Evolutionary conservation across 345 rosid genomes (phyloP), one percentile per base, ranked within the genome.

Genomic region (Adansonia digitata): DNA sequence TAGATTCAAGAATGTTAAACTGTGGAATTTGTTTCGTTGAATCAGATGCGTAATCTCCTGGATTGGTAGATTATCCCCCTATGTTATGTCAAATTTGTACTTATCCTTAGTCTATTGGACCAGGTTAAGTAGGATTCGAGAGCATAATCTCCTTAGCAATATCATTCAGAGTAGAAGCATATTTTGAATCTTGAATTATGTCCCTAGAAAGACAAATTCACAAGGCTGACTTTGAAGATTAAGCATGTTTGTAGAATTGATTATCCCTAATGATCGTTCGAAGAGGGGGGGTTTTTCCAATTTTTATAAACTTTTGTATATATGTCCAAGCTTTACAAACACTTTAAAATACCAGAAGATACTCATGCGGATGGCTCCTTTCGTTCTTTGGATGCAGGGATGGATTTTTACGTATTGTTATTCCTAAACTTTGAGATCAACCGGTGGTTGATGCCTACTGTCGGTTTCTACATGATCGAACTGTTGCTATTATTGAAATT

Each of bases 391-490:
- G 84, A 43, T 64, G 81, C 89, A 91, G 93, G 74, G 77, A 88
- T 77, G 93, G 97, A 55, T 29, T 91, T 64, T 83, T 91, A 68
- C 88, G 78, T 53, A 69, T 91, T 56, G 77, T 82, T 69, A 79
- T 90, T 71, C 91, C 92, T 24, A 90, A 91, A 83, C 76, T 82
- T 29, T 87, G 88, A 91, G 83, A 59, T 59, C 31, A 9, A 46
- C 62, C 62, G 29, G 43, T 12, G 66, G 48, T 66, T 78, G 78
- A 64, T 18, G 27, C 40, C n/a, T n/a, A n/a, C n/a, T n/a, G n/a
- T 35, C 27, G 22, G 15, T 22, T 43, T 67, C 34, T 14, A 20
- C 22, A 66, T 1, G 26, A 45, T 63, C 37, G 11, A 51, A 18
- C 22, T n/a, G 10, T 51, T n/a, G 56, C 56, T n/a, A 10, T 24